Conservation (phyloP, 345 rosid genomes). For the Acer negundo region DNA sequence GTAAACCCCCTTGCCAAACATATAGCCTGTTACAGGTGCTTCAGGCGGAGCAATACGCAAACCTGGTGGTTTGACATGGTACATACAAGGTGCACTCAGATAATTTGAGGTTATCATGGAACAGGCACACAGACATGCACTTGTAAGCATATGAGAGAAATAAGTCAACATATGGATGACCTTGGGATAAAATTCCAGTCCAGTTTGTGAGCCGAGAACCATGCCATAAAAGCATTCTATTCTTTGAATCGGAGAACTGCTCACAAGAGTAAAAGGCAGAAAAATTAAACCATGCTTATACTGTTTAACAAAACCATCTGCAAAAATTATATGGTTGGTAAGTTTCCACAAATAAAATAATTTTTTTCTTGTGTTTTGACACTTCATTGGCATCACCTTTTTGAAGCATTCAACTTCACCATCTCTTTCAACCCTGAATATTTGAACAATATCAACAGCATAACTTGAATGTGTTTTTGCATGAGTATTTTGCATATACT, state of each 20-base stretch:
- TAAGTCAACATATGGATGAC: conserved; percentile 37
- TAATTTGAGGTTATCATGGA: conserved; percentile 15
- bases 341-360: conserved; percentile 2
- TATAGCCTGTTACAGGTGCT: conserved; percentile 88
- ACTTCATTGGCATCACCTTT: conserved; percentile 45
- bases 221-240: conserved; percentile 93
- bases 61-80: conserved; percentile 47
- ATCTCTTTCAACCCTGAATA: conserved; percentile 63
- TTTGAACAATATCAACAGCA: conserved; percentile 64
- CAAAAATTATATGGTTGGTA: not conserved
- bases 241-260: conserved; percentile 61
- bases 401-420: conserved; percentile 61
- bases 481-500: conserved; percentile 78
- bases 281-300: not conserved
- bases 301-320: not conserved
- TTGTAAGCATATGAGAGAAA: not conserved
- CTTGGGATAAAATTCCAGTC: conserved; percentile 98
- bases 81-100: conserved; percentile 26
- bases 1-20: conserved; percentile 97
- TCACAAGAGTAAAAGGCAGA: conserved; percentile 18
- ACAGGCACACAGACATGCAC: not conserved
- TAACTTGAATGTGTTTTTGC: conserved; percentile 84
- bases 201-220: conserved; percentile 95
- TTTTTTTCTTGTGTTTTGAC: not conserved
- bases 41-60: conserved; percentile 96